Evolutionary conservation across 371 early-diverging fungal genomes (phyloP).

Genomic region (Rhizopus sp.): DNA sequence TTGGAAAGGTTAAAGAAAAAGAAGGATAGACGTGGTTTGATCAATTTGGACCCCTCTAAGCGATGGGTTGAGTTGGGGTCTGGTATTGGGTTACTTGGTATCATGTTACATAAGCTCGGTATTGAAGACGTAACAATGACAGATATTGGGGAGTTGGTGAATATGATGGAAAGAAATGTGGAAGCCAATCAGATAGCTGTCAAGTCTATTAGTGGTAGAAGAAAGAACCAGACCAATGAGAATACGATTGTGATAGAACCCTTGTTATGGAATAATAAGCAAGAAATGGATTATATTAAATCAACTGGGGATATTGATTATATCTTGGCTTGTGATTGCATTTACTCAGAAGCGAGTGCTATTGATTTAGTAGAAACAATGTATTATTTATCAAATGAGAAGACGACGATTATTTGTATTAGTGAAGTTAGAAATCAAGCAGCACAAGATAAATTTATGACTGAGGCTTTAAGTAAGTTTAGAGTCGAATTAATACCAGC

Average conservation of each 20-base stretch:
- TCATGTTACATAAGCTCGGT: conserved; percentile 48
- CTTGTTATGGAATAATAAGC: conserved; percentile 47
- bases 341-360: conserved; percentile 58
- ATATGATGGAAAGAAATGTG: conserved; percentile 47
- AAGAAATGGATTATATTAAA: conserved; percentile 34
- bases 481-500: conserved; percentile 45
- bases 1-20: conserved; percentile 33
- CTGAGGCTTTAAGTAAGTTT: conserved; percentile 39
- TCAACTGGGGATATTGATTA: conserved; percentile 45
- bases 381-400: conserved; percentile 34
- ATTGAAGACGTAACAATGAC: conserved; percentile 48
- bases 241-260: conserved; percentile 36
- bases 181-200: conserved; percentile 40
- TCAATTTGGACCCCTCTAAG: conserved; percentile 39
- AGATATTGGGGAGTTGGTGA: conserved; percentile 47
- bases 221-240: conserved; percentile 32
- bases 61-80: conserved; percentile 56
- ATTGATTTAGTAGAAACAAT: conserved; percentile 51
- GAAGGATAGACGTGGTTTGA: conserved; percentile 33
- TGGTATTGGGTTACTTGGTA: conserved; percentile 54
- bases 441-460: conserved; percentile 52
- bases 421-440: conserved; percentile 55
- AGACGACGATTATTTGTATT: conserved; percentile 50
- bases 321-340: conserved; percentile 56
- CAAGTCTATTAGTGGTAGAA: conserved; percentile 40